phyloP scores from a whole-genome alignment of 345 rosid genomes.

The Eucalyptus paniculata region DNA sequence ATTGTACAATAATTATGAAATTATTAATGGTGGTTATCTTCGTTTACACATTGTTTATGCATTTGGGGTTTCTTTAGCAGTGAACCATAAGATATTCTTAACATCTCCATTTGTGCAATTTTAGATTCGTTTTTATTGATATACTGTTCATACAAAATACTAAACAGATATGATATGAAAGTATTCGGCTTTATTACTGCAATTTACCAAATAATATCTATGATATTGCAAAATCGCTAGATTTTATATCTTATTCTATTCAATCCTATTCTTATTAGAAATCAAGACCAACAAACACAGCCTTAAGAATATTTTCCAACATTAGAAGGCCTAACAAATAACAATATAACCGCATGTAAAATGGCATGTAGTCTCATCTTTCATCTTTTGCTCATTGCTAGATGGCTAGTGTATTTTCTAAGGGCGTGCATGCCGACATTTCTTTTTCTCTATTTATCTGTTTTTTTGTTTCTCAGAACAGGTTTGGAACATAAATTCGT shows the following conservation, averaged over 20 bases:
- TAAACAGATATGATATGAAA: background rate
- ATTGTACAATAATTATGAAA: background rate
- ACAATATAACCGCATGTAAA: background rate
- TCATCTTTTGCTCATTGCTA: background rate
- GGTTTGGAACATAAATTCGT: no score
- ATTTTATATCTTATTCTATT: background rate
- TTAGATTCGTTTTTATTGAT: background rate
- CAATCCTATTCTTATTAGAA: background rate
- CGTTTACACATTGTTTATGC: background rate
- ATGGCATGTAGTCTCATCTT: background rate
- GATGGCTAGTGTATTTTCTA: background rate
- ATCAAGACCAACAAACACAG: background rate
- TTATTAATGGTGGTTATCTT: background rate
- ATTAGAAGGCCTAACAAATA: background rate
- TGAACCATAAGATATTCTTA: background rate
- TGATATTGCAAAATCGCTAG: background rate
- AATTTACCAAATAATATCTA: background rate
- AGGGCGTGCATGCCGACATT: no score
- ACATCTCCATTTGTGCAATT: background rate
- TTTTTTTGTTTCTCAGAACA: rapidly evolving
- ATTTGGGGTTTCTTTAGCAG: no score
- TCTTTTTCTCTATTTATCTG: no score
- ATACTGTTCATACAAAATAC: no score
- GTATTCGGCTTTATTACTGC: background rate
- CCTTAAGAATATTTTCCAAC: background rate